Evolutionary conservation across 495 filamentous ascomycete species (phyloP).

Genomic region (Annulohypoxylon bovei): DNA sequence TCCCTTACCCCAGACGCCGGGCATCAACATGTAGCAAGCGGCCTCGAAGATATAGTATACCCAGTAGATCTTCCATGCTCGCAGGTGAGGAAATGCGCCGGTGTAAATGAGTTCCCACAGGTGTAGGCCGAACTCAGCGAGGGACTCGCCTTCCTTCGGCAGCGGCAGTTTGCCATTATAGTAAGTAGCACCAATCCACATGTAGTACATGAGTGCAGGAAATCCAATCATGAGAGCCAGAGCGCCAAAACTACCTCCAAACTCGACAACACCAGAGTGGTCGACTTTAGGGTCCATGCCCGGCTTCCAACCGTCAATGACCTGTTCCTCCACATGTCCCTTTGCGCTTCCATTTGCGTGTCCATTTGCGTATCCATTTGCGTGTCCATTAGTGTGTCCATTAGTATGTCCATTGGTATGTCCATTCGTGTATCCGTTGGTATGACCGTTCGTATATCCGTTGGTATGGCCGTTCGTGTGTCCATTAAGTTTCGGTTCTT

Average conservation of each 20-base stretch:
- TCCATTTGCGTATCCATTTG: slow-evolving; percentile 40
- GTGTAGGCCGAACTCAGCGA: slow-evolving; percentile 72
- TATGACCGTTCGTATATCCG: slow-evolving; percentile 25
- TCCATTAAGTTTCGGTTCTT: slow-evolving; percentile 25
- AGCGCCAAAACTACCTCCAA: slow-evolving; percentile 83
- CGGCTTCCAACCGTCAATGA: slow-evolving; percentile 73
- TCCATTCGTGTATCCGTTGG: slow-evolving; percentile 23
- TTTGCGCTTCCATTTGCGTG: slow-evolving; percentile 55
- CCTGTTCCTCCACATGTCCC: slow-evolving; percentile 49
- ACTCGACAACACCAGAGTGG: slow-evolving; percentile 83
- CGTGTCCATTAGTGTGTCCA: slow-evolving; percentile 46
- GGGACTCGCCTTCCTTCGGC: slow-evolving; percentile 71
- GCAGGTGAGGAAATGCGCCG: slow-evolving; percentile 79
- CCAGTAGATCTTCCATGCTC: slow-evolving; percentile 95
- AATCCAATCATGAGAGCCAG: slow-evolving; percentile 89
- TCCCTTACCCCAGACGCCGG: slow-evolving; percentile 83
- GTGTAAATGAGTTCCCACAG: slow-evolving; percentile 76
- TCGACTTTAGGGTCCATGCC: slow-evolving; percentile 82
- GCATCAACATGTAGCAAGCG: slow-evolving; percentile 81
- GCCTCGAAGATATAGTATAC: slow-evolving; percentile 85
- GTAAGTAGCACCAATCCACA: slow-evolving; percentile 96
- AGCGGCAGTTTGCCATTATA: slow-evolving; percentile 84
- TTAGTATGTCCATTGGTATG: slow-evolving; percentile 42
- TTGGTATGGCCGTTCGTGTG: slow-evolving; percentile 26
- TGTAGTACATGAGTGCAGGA: slow-evolving; percentile 95